Conservation (phyloP, 441 rosid genomes). For the Adansonia grandidieri region DNA sequence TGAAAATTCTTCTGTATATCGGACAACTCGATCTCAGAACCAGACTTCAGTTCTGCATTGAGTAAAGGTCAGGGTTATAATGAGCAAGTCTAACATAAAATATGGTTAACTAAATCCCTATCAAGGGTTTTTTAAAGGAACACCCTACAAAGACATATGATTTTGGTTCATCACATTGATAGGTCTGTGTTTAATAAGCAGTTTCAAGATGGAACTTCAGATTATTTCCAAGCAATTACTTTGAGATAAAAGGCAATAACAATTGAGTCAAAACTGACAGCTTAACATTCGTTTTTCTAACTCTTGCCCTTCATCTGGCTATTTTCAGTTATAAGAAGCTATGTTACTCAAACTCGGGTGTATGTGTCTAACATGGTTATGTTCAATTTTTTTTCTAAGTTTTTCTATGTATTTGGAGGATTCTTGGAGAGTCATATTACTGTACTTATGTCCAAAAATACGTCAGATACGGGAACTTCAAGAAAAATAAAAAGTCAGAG, state of each 20-base stretch:
- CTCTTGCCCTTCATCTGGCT: neutral
- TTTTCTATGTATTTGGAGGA: no score
- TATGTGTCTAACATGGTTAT: no score
- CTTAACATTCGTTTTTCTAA: neutral
- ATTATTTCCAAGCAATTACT: neutral
- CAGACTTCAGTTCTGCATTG: slow-evolving; percentile 60
- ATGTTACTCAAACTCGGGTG: no score
- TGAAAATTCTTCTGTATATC: slow-evolving; percentile 66
- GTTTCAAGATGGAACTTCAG: neutral
- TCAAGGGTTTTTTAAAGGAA: neutral
- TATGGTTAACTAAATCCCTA: neutral
- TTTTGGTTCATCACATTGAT: neutral
- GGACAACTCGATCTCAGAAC: slow-evolving; percentile 57
- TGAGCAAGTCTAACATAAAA: neutral
- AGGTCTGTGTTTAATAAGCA: neutral
- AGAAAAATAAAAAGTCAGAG: no score
- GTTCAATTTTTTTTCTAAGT: no score
- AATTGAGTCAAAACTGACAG: neutral
- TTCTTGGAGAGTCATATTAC: no score
- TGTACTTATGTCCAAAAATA: no score
- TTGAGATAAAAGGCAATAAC: neutral
- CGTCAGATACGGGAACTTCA: no score
- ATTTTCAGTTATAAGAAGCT: neutral
- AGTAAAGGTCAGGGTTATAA: neutral
- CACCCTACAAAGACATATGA: neutral